Evolutionary conservation across 1,139 yeast genomes (phyloP), one percentile per base, ranked within the genome.

Genomic region (Debaryomyces udenii): DNA sequence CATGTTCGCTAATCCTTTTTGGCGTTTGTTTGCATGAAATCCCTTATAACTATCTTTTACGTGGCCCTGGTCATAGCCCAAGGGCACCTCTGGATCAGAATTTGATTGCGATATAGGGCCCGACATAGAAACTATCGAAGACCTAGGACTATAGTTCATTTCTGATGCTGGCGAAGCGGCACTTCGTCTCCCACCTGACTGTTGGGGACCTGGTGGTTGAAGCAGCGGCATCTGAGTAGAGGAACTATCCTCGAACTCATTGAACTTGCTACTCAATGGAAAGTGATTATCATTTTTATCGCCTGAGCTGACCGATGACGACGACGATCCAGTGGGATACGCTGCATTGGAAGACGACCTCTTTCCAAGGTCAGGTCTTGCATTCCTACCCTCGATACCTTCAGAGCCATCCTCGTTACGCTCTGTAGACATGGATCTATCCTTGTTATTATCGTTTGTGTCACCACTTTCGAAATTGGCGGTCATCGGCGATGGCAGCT

Each of bases 41-140:
- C 83, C 83, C 41, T 63, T 66, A 50, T 78, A 77, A 37, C 66
- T 54, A 27, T 63, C 72, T 39, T 53, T 60, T 30, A 58, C 39
- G n/a, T 38, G 14, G 18, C 35, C 31, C 26, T 6, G 31, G 9
- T 27, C 28, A 7, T 23, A 28, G 11, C 28, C 23, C 15, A 18
- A 23, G 16, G 31, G 10, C 9, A 15, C 13, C 11, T 39, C 43
- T 4, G 27, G 26, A 13, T 31, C 27, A 7, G 35, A 27, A 9
- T 30, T 30, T 9, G 31, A 17, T 9, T 37, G 34, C 10, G 34
- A 5, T 6, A 27, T 29, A 11, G 37, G 34, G 27, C 48, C 53
- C 11, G 53, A 50, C 11, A 52, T 17, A 17, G 57, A 55, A 24
- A 55, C 58, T 13, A 62, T 49, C 4, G 66, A 62, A 2, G 66